Percentiles rank a stretch among this genome's conserved stretches.
Conservation (phyloP, 306 rosid species). For the Malus sieversii region DNA sequence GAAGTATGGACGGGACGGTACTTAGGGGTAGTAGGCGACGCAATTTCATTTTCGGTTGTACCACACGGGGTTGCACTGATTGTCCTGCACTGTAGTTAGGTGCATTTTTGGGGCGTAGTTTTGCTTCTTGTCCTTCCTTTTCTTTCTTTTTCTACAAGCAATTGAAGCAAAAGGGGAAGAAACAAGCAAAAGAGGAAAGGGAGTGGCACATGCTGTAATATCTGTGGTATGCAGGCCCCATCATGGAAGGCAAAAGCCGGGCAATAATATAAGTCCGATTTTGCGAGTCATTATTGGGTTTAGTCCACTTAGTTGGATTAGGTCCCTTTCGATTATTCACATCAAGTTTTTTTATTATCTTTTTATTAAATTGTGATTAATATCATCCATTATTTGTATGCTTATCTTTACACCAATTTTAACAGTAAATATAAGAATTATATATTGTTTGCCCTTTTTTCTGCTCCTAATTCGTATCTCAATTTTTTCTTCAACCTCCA, state of each 20-base stretch:
- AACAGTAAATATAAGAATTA: too few species aligned
- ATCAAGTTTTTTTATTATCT: too few species aligned
- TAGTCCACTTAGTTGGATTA: too few species aligned
- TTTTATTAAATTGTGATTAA: too few species aligned
- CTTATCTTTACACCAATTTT: too few species aligned
- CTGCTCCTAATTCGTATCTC: too few species aligned
- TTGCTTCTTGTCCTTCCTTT: neutral
- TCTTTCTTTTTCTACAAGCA: neutral
- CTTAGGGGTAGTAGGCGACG: constrained; percentile 18
- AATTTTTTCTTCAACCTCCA: too few species aligned
- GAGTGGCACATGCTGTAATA: neutral
- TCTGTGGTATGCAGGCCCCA: neutral
- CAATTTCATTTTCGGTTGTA: constrained; percentile 34
- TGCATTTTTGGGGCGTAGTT: neutral
- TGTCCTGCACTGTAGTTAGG: constrained; percentile 32
- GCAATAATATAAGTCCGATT: too few species aligned
- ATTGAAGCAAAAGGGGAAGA: neutral
- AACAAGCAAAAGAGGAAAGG: neutral
- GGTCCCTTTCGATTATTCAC: too few species aligned
- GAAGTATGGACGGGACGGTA: constrained; percentile 67
- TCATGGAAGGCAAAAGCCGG: neutral
- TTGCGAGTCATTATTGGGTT: too few species aligned
- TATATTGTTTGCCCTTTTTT: too few species aligned
- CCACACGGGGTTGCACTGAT: constrained; percentile 60
- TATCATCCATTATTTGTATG: too few species aligned